Evolutionary conservation across 495 filamentous ascomycete genomes (phyloP), one percentile per base, ranked within the genome.

Genomic region (Penicillium cosmopolitanum): DNA sequence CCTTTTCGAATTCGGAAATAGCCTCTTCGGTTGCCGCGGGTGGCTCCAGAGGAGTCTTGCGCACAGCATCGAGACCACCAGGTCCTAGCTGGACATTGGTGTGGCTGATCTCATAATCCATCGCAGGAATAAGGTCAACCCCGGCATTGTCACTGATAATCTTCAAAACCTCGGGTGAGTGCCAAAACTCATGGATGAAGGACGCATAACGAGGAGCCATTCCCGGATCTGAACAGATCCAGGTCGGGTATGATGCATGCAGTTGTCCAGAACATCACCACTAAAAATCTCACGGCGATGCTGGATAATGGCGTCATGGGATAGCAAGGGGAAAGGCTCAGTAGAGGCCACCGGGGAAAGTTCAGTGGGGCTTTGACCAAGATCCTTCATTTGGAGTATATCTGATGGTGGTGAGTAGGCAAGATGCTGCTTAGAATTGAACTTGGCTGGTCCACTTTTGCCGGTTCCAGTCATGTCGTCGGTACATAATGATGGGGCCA

Each of bases 61-160:
- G 42, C 12, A 56, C 53, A 33, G 23, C 53, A 12, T 56, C 53
- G 13, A 56, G 15, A 6, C 53, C 53, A 6, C 25, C 53, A 3
- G 53, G 40, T 47, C 53, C 53, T 3, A 56, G 42, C 19, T 56
- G 53, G 3, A 91, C 76, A 66, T 92, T 92, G 67, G 91, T 82
- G 63, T 91, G 86, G 0, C 82, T 87, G 62, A 91, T 89, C 65
- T 92, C 89, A 66, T 84, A 84, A 71, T 91, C 87, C 79, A 90
- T 87, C 19, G 78, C 82, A 5, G 88, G 84, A 36, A 89, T 81
- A 13, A 91, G 77, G 23, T 90, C 88, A 47, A 91, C 83, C n/a
- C 88, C 87, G n/a, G 87, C 88, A 33, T 91, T 82, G 55, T 85
- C 82, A 12, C 88, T 90, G 33, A 91, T 77, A 62, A 88, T 85